phyloP scores from a whole-genome alignment of 164 flowering plant genomes.

The Annona squamosa region DNA sequence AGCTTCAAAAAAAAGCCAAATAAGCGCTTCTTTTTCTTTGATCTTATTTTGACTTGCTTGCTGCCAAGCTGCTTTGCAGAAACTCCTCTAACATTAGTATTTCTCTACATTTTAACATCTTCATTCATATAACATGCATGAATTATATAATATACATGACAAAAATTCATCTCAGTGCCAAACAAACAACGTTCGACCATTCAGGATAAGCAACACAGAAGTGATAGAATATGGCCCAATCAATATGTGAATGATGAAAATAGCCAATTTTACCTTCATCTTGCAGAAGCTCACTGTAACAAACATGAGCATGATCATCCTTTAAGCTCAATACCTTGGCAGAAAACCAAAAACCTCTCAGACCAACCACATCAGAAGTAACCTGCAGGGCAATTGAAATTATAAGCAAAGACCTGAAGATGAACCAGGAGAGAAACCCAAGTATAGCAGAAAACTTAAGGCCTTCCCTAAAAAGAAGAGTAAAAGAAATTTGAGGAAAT shows the following conservation, averaged over 20 bases:
- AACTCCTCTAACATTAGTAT: too few species aligned
- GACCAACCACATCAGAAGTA: conserved; percentile 44
- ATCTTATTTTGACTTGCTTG: too few species aligned
- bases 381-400: conserved; percentile 38
- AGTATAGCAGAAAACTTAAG: not conserved
- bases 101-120: too few species aligned
- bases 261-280: conserved; percentile 41
- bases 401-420: conserved; percentile 1
- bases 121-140: too few species aligned
- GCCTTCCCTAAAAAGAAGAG: not conserved
- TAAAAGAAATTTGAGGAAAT: not conserved
- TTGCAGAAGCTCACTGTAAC: conserved; percentile 38
- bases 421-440: not conserved
- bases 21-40: too few species aligned
- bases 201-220: too few species aligned
- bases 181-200: too few species aligned
- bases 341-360: conserved; percentile 58
- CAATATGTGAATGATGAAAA: not conserved
- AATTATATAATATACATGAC: too few species aligned
- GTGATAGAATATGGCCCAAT: too few species aligned
- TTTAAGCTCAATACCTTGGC: conserved; percentile 61
- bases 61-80: too few species aligned
- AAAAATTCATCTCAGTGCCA: too few species aligned
- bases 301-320: conserved; percentile 64
- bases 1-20: too few species aligned